Evolutionary conservation across 1,139 yeast genomes (phyloP), one percentile per base, ranked within the genome.

Genomic region (Geotrichum macrosporum): DNA sequence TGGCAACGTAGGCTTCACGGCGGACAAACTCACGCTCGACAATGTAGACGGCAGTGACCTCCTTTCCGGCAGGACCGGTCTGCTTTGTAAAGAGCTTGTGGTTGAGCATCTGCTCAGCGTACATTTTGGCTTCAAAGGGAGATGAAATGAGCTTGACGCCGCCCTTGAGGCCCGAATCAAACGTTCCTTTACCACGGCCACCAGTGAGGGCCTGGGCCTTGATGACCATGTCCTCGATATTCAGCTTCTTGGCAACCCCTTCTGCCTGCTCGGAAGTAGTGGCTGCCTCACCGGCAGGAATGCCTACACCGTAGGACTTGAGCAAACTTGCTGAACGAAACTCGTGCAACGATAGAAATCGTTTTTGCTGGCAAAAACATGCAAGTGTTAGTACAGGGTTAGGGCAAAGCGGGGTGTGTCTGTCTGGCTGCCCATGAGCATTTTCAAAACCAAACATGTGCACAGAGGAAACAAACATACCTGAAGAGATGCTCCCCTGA

Each of bases 131-230:
- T 72, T 92, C 94, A 63, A 83, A 83, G 42, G 96, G 82, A 48
- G 94, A 76, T 52, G 82, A 75, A 61, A 87, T 85, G 70, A 92
- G 76, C 72, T 87, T 84, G 65, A 92, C 96, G 74, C 99, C 99
- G 50, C 97, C 95, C 73, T 89, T 83, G 67, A 87, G 80, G 43
- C 98, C 98, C 61, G 81, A 81, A 72, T 88, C 96, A 60, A 92
- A 89, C 71, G 86, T 89, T 56, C 99, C 99, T 71, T 92, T 92
- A 73, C 99, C 99, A 72, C 99, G 84, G 66, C 99, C 99, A 73
- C 99, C 99, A 53, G 98, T 89, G 64, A 94, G 78, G 46, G 95
- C 97, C 74, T 92, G 99, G 52, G 98, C 98, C 76, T 92, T 92
- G 69, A 92, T 79, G 57, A 92, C 97, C 72, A 92, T 75, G 60